Conservation (phyloP, 2,329 filamentous ascomycete species). For the Ascochyta viciae-villosae region DNA sequence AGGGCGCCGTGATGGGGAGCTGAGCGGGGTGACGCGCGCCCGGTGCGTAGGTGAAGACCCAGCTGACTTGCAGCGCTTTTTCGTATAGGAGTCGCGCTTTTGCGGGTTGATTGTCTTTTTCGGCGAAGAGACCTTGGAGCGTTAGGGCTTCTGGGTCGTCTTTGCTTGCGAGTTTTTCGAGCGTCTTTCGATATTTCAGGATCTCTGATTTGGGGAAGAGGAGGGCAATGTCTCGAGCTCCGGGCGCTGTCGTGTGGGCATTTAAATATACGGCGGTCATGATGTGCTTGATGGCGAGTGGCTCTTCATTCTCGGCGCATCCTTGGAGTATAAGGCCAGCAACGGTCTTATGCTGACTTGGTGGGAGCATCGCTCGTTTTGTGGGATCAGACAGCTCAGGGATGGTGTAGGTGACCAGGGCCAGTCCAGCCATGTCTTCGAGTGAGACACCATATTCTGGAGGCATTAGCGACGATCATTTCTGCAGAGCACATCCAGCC, state of each 20-base stretch:
- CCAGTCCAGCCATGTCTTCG: conserved; percentile 35
- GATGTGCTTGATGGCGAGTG: conserved; percentile 38
- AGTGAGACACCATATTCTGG: conserved; percentile 34
- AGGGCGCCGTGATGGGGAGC: conserved; percentile 37
- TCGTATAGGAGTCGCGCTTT: conserved; percentile 33
- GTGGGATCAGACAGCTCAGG: conserved; percentile 31
- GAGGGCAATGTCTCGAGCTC: conserved; percentile 23
- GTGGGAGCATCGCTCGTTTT: conserved; percentile 30
- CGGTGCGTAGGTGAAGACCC: conserved; percentile 23
- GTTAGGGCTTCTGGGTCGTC: conserved; percentile 37
- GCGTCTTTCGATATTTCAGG: conserved; percentile 22
- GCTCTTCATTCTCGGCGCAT: conserved; percentile 38
- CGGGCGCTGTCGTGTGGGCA: conserved; percentile 11
- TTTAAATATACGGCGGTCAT: conserved; percentile 35
- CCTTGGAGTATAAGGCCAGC: conserved; percentile 34
- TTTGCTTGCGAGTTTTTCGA: conserved; percentile 30
- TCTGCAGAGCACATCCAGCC: neutral
- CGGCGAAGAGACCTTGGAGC: conserved; percentile 40
- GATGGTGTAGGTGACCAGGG: conserved; percentile 33
- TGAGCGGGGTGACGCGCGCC: conserved; percentile 31
- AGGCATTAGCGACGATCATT: conserved; percentile 9
- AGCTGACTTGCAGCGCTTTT: conserved; percentile 24
- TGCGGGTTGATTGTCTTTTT: conserved; percentile 31
- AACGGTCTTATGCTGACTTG: conserved; percentile 32
- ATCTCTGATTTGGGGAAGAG: conserved; percentile 30